A percentile compares a stretch with the other conserved stretches of the same genome.
Evolutionary conservation across 208 protist species (phyloP).

Genomic region (Leishmania gerbilli): DNA sequence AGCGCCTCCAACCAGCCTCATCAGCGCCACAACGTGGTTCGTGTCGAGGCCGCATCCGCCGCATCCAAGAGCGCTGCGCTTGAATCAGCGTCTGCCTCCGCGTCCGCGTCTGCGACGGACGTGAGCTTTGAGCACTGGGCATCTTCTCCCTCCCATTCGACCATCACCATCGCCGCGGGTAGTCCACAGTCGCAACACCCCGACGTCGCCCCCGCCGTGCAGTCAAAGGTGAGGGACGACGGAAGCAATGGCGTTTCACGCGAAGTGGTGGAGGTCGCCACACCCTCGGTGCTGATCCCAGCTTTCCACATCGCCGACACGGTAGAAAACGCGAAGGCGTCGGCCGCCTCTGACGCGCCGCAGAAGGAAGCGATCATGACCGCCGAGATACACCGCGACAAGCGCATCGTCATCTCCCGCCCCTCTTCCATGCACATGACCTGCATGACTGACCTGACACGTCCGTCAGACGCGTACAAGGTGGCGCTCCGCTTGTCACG

Average conservation of each 20-base stretch:
- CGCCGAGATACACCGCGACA: constrained; percentile 11
- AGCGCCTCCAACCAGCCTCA: neutral
- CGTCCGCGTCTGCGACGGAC: neutral
- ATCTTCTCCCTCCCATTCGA: neutral
- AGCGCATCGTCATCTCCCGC: constrained; percentile 23
- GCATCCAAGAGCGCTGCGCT: neutral
- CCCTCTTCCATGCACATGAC: constrained; percentile 18
- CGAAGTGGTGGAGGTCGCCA: neutral
- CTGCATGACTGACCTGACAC: constrained; percentile 45
- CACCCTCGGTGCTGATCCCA: neutral
- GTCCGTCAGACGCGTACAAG: constrained; percentile 50
- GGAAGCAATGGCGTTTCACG: neutral
- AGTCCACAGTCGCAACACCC: neutral
- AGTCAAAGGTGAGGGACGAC: neutral
- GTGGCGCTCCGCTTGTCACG: constrained; percentile 30
- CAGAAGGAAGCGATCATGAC: constrained; percentile 8
- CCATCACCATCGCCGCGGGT: neutral
- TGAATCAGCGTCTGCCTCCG: neutral
- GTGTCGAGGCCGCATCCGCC: neutral
- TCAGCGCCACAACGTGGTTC: constrained; percentile 11
- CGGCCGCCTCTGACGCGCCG: neutral
- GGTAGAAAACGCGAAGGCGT: neutral
- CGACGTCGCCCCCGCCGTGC: neutral
- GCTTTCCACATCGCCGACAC: neutral
- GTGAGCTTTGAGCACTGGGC: neutral